Conservation (phyloP, 352 stramenopile genomes). For the Phytophthora colocasiae region DNA sequence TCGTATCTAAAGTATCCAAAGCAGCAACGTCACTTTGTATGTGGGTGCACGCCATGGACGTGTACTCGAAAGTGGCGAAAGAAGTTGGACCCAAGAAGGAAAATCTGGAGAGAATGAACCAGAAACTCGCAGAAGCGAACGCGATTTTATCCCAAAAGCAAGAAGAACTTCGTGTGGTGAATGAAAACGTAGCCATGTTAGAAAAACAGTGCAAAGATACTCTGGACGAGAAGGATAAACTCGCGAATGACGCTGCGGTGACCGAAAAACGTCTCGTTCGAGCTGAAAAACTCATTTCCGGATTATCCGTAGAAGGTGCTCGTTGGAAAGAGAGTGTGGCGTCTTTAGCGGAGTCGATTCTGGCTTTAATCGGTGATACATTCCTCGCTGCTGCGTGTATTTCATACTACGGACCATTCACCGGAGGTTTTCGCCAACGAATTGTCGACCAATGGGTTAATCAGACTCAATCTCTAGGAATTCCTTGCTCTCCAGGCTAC, state of each 20-base stretch:
- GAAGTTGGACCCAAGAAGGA: conserved; percentile 94
- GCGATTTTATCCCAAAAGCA: conserved; percentile 88
- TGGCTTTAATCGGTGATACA: conserved; percentile 91
- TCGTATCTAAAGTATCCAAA: conserved; percentile 93
- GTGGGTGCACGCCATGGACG: conserved; percentile 95
- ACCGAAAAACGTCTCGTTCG: conserved; percentile 91
- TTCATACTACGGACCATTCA: conserved; percentile 96
- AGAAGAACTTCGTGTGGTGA: conserved; percentile 88
- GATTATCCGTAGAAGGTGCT: conserved; percentile 90
- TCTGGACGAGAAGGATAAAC: conserved; percentile 91
- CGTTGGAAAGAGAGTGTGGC: conserved; percentile 93
- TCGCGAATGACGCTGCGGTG: conserved; percentile 86
- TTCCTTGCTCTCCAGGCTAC: conserved; percentile 81
- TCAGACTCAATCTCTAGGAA: conserved; percentile 63
- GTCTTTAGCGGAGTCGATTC: conserved; percentile 77
- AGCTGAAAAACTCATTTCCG: conserved; percentile 93
- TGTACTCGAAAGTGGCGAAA: conserved; percentile 96
- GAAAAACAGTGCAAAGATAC: conserved; percentile 93
- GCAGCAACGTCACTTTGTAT: conserved; percentile 93
- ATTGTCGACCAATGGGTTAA: conserved; percentile 83
- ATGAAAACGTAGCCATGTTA: conserved; percentile 89
- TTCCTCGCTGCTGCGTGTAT: conserved; percentile 94
- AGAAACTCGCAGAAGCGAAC: conserved; percentile 90
- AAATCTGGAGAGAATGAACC: conserved; percentile 93
- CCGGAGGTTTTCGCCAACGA: conserved; percentile 80